Conservation (phyloP, 768 basidiomycete species). For the Boletus eberwhitei region DNA sequence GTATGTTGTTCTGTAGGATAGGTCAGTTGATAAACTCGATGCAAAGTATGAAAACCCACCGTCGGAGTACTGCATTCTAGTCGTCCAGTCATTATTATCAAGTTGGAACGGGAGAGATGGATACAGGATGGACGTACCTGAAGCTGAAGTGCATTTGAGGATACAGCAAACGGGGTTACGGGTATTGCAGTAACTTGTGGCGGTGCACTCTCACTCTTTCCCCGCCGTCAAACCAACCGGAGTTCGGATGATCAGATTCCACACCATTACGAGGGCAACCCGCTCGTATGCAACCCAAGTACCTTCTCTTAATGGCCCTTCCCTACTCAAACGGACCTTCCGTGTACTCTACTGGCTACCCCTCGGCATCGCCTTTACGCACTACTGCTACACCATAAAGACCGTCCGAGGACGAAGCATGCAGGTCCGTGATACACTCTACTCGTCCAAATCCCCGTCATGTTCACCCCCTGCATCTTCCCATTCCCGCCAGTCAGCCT, state of each 20-base stretch:
- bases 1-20: not conserved
- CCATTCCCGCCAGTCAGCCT: conserved; percentile 47
- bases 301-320: not conserved
- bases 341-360: conserved; percentile 58
- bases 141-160: no score
- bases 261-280: not conserved
- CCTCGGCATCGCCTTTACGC: conserved; percentile 42
- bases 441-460: conserved; percentile 2
- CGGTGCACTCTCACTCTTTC: no score
- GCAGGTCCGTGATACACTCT: conserved; percentile 47
- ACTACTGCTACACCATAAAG: conserved; percentile 52
- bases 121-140: not conserved
- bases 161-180: no score
- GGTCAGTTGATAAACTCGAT: not conserved
- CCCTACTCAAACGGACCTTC: not conserved
- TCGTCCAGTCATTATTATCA: not conserved
- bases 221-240: no score
- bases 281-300: not conserved
- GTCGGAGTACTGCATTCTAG: not conserved
- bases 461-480: not conserved
- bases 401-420: conserved; percentile 63
- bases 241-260: not conserved
- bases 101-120: not conserved
- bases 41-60: not conserved
- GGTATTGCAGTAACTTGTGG: no score